Evolutionary conservation across 2,329 filamentous ascomycete species (phyloP), one percentile per base, ranked within the genome.

Genomic region (Diatrype stigma): DNA sequence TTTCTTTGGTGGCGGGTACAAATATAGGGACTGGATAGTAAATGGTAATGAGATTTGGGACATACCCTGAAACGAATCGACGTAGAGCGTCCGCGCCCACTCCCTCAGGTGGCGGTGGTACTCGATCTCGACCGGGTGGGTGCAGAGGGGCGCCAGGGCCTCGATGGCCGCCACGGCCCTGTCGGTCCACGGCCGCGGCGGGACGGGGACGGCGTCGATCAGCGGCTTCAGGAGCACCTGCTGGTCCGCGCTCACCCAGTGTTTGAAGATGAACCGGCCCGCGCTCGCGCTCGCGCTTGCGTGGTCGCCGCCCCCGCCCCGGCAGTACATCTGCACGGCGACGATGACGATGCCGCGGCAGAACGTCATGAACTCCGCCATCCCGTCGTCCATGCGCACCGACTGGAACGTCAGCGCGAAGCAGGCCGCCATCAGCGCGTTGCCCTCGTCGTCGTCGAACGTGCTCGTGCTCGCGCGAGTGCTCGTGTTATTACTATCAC

Each of bases 311-410:
- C n/a, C n/a, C n/a, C 26, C 5, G 21, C 74, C 72, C 48, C 74
- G 72, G 52, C 70, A 68, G 63, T 72, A 72, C 73, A 84, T 79
- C 58, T 82, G 79, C 53, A 76, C 71, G 11, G 72, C 74, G 3
- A 84, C 72, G 44, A 83, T 72, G 53, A 79, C 64, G 56, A 84
- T 77, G 16, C 81, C 80, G 26, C 81, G 73, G 53, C 80, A 77
- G 57, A 84, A 82, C 0, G 77, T 81, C 75, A 84, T 79, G 63
- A 76, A 84, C 63, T 84, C 81, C n/a, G 70, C 68, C 66, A 84
- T 70, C 37, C 81, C 81, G 55, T 84, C 81, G 22, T 79, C 74
- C 28, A 84, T 73, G 51, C 73, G 70, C 12, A 81, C 75, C 1
- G 79, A 82, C 63, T 84, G 81, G 60, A 81, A 83, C 0, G 77